Percentiles rank a stretch among this genome's conserved stretches.
phyloP scores from a whole-genome alignment of 176 grass and related monocot species.

The Stipa capillata region DNA sequence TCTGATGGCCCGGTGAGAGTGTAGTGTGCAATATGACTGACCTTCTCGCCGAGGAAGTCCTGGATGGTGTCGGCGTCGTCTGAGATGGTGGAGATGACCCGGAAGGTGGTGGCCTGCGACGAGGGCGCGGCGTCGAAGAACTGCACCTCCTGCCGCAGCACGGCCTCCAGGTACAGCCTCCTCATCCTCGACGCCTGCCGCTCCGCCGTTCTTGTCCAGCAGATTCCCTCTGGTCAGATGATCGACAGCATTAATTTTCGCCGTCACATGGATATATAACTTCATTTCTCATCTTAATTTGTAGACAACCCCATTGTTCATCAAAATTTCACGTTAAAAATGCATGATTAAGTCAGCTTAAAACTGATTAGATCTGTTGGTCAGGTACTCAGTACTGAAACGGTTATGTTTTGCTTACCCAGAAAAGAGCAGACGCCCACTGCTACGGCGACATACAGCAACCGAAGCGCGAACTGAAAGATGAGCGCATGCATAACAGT shows the following conservation, averaged over 20 bases:
- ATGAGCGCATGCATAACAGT: not conserved
- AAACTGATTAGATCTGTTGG: not conserved
- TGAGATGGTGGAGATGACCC: slow-evolving; percentile 56
- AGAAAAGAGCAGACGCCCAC: slow-evolving; percentile 31
- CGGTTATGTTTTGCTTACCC: not conserved
- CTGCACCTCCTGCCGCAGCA: slow-evolving; percentile 41
- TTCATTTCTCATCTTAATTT: too few species aligned
- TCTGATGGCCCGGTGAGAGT: not conserved
- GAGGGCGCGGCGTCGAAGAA: slow-evolving; percentile 45
- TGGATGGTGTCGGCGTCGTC: slow-evolving; percentile 54
- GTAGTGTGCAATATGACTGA: not conserved
- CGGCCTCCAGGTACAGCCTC: slow-evolving; percentile 44
- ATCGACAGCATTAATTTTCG: not conserved
- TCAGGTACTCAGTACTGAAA: too few species aligned
- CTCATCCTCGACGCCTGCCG: slow-evolving; percentile 47
- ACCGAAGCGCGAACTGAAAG: slow-evolving; percentile 42
- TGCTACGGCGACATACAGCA: slow-evolving; percentile 33
- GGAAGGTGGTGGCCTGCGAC: slow-evolving; percentile 29
- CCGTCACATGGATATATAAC: not conserved
- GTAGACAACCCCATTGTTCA: too few species aligned
- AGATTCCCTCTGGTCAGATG: slow-evolving; percentile 22
- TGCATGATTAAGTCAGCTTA: too few species aligned
- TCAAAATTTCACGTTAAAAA: too few species aligned
- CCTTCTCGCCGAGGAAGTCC: slow-evolving; percentile 57
- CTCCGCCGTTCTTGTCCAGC: slow-evolving; percentile 46